These are phyloP conservation scores for Wickerhamiella spandovensis DNA, from an alignment of 805 yeast species.

Conservation along the genomic window DNA sequence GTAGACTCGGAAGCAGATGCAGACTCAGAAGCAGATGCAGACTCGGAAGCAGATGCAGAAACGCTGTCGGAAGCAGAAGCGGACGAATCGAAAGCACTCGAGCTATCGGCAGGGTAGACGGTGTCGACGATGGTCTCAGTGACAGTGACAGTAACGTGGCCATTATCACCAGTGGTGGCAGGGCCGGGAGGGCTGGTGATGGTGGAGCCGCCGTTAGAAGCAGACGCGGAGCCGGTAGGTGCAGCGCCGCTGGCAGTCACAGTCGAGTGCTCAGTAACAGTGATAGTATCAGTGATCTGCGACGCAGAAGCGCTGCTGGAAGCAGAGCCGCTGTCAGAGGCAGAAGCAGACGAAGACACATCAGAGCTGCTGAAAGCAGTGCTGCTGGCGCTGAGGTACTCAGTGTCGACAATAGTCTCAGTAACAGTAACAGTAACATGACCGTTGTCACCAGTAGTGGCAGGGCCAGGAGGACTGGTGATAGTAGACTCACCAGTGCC, in stretches of 20 bases:
- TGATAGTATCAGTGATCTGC: not conserved
- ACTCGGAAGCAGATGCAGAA: too few species aligned
- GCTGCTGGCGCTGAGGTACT: not conserved
- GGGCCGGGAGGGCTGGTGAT: not conserved
- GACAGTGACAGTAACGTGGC: slow-evolving; percentile 1
- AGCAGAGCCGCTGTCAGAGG: too few species aligned
- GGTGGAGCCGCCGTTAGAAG: not conserved
- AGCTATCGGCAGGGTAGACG: not conserved
- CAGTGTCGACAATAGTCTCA: not conserved
- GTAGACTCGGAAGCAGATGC: too few species aligned
- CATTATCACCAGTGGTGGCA: not conserved
- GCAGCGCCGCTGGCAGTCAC: not conserved
- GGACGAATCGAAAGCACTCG: not conserved
- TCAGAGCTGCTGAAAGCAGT: not conserved
- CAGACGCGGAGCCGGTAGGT: not conserved
- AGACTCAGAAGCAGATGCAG: not conserved
- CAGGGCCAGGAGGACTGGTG: not conserved
- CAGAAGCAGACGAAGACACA: too few species aligned
- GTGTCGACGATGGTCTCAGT: not conserved
- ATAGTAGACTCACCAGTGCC: not conserved
- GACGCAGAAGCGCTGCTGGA: not conserved
- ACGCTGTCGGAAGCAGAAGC: not conserved
- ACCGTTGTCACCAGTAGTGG: not conserved
- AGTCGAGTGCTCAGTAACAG: not conserved
- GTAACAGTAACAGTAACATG: not conserved